Percentiles rank a stretch among this genome's conserved stretches.
Evolutionary conservation across 1,284 basidiomycete genomes (phyloP).

Genomic region (Neotropicomus parvogracilis): DNA sequence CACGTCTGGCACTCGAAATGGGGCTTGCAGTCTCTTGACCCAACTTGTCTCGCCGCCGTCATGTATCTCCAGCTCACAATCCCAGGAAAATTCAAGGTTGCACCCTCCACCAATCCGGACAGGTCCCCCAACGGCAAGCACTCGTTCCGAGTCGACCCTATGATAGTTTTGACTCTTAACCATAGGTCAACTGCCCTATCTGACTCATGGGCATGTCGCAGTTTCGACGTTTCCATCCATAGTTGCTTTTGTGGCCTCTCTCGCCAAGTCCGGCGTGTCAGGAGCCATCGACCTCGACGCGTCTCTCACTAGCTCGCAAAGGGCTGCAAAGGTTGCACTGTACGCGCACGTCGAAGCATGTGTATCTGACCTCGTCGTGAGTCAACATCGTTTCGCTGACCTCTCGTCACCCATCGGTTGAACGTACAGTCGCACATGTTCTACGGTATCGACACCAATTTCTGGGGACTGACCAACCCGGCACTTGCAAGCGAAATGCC

Average conservation of each 20-base stretch:
- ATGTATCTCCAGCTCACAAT: slow-evolving; percentile 64
- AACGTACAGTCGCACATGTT: slow-evolving; percentile 49
- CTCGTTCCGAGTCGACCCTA: not conserved
- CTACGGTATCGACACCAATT: slow-evolving; percentile 62
- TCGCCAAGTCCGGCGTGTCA: slow-evolving; percentile 36
- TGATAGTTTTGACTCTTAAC: slow-evolving; percentile 5
- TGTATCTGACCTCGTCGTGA: slow-evolving; percentile 65
- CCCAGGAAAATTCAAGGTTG: slow-evolving; percentile 59
- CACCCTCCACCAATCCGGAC: slow-evolving; percentile 65
- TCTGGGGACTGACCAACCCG: slow-evolving; percentile 51
- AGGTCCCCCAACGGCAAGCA: slow-evolving; percentile 68
- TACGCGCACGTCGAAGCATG: slow-evolving; percentile 60
- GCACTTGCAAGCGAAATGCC: slow-evolving; percentile 55
- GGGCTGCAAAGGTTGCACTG: slow-evolving; percentile 56
- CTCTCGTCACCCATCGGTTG: slow-evolving; percentile 7
- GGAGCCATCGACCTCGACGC: slow-evolving; percentile 41
- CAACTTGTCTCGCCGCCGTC: slow-evolving; percentile 58
- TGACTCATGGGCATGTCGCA: slow-evolving; percentile 53
- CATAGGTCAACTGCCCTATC: slow-evolving; percentile 66
- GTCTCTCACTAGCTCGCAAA: slow-evolving; percentile 42
- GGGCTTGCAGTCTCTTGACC: slow-evolving; percentile 62
- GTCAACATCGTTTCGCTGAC: slow-evolving; percentile 27
- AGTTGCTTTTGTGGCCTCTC: slow-evolving; percentile 53
- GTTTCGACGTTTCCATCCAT: slow-evolving; percentile 59
- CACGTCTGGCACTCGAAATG: slow-evolving; percentile 69